Base-by-base conservation (phyloP, 768 basidiomycete genomes). In the Strobilomyces dryophilus region DNA sequence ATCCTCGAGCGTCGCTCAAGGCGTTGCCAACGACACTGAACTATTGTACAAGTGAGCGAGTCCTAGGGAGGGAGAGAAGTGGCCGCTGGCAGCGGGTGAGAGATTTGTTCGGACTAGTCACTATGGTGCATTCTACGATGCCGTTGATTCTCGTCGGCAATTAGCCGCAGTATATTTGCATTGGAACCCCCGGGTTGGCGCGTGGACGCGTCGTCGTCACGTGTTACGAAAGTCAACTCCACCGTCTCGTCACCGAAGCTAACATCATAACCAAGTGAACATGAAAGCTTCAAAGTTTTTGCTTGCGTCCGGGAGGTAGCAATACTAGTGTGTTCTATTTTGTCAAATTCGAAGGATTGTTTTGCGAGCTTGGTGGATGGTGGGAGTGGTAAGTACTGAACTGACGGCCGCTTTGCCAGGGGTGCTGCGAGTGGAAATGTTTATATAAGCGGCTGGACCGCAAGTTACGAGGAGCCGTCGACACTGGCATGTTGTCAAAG, bases 81-180 rank as follows among this genome's bases (percentile, higher is more conserved):
- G 40, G 15, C 29, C 21, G 20, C 24, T 45, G 32, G 53, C 27
- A 44, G 43, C n/a, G 12, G n/a, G 24, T 43, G 42, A 5, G 32
- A 29, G 31, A 21, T 49, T 51, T 59, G 37, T 46, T 58, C 56
- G 57, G 34, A 37, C 36, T 18, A 37, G 8, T 27, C 42, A 45
- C 20, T 48, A 44, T 43, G 62, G 35, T 54, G 37, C 43, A 57
- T 58, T 65, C 51, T 61, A 55, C 31, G 21, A 64, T 60, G 65
- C 62, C 65, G 65, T 55, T 54, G 53, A 52, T 34, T 41, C 26
- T 31, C 21, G 49, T 59, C 67, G 60, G 67, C 62, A 67, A 60
- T 46, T 53, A 54, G 50, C 48, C 51, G 46, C 21, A 51, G 26
- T 36, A 52, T 39, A 18, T 45, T 60, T 48, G 20, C n/a, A 47